These are phyloP conservation scores for Physcomitrium patens DNA, from an alignment of 225 moss, liverwort and hornwort species.

Conservation along the genomic window DNA sequence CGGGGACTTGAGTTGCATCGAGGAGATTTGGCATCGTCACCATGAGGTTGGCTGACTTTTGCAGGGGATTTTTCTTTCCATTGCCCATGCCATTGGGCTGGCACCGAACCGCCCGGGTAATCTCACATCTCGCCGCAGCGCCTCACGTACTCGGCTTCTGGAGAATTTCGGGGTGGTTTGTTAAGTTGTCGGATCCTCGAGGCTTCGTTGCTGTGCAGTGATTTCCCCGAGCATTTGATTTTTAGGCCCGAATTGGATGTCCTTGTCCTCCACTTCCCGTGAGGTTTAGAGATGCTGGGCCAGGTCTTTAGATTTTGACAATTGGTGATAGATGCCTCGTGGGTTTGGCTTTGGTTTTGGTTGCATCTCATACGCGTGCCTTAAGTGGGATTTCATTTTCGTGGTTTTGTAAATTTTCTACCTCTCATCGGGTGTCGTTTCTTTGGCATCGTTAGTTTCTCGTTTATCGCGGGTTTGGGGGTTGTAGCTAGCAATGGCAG, in stretches of 20 bases:
- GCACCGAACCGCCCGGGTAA: neutral
- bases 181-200: neutral
- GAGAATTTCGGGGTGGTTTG: neutral
- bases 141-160: fast-evolving
- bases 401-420: conserved; percentile 6
- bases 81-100: conserved; percentile 6
- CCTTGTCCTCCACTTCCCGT: neutral
- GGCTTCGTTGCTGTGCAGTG: neutral
- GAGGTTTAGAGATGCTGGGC: neutral
- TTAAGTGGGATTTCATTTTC: neutral
- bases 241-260: conserved; percentile 12
- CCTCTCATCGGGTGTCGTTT: neutral
- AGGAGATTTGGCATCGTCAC: no score
- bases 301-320: conserved; percentile 21
- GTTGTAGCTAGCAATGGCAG: conserved; percentile 2
- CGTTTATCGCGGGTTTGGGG: neutral
- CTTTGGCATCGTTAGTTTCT: neutral
- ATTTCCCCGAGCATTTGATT: neutral
- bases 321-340: conserved; percentile 1
- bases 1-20: no score
- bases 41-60: neutral
- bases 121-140: neutral
- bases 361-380: neutral
- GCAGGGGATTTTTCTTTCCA: conserved; percentile 16
- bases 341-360: neutral